phyloP scores from a whole-genome alignment of 768 basidiomycete genomes.

The Mycena chlorophos region DNA sequence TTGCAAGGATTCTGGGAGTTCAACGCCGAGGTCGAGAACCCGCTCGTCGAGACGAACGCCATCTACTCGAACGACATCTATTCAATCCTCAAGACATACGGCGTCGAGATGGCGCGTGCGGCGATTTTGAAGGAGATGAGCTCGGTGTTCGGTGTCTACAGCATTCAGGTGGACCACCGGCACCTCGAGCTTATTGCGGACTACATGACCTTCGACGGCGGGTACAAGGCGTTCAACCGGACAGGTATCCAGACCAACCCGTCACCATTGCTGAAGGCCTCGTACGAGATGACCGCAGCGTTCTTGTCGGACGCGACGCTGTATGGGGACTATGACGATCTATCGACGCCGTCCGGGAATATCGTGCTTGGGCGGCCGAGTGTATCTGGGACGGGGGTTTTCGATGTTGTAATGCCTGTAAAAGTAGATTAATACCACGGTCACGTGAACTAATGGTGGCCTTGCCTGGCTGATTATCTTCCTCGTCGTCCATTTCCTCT shows the following conservation, averaged over 20 bases:
- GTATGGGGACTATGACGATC: constrained; percentile 92
- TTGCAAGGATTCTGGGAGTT: constrained; percentile 86
- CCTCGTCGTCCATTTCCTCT: not conserved
- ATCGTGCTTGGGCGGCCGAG: constrained; percentile 89
- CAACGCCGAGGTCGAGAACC: constrained; percentile 49
- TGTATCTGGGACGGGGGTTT: constrained; percentile 91
- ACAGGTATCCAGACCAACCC: constrained; percentile 90
- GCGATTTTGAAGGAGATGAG: constrained; percentile 94
- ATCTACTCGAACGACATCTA: constrained; percentile 98
- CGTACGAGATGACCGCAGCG: constrained; percentile 92
- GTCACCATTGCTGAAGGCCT: constrained; percentile 96
- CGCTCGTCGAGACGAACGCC: constrained; percentile 71
- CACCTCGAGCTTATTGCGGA: constrained; percentile 97
- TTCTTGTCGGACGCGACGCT: constrained; percentile 95
- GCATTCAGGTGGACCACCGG: constrained; percentile 98
- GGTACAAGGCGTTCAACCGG: constrained; percentile 97
- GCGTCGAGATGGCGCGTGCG: constrained; percentile 94
- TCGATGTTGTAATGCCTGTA: constrained; percentile 76
- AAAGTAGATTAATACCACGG: not conserved
- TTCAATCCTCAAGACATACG: constrained; percentile 91
- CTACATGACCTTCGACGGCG: constrained; percentile 98
- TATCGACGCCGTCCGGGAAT: constrained; percentile 86
- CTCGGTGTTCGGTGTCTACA: constrained; percentile 97
- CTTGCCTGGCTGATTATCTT: constrained; percentile 12
- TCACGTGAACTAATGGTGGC: not conserved